Evolutionary conservation across 2,329 filamentous ascomycete genomes (phyloP), one percentile per base, ranked within the genome.

Genomic region (Elsinoe arachidis): DNA sequence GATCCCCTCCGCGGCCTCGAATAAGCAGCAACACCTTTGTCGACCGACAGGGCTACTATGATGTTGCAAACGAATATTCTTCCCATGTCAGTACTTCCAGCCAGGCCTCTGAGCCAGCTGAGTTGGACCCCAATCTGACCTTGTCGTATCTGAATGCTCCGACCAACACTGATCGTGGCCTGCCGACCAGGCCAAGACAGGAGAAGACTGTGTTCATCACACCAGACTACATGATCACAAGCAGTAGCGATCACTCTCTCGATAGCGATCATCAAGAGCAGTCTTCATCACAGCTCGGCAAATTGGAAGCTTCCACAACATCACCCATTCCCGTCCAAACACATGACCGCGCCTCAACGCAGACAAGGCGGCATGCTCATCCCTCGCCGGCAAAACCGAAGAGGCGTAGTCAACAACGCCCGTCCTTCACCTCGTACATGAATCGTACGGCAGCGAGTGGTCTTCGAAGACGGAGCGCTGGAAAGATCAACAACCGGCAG

Each of bases 11-110:
- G 14, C 19, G 70, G 23, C 69, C 69, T 15, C 61, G 68, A 1
- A 60, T 72, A 2, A 68, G 67, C 5, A 71, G 67, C 43, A 65
- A 66, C 39, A 72, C 69, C 1, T 72, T 71, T 55, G 41, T 64
- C 34, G 62, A 47, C 26, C 19, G 38, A 11, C 55, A 43, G 1
- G 54, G 47, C 4, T 4, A 5, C 11, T 12, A 19, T 11, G 30
- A 46, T 7, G 19, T 10, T 7, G 33, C 46, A 17, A 52, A 33
- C n/a, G 11, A 19, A 14, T 43, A 47, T 12, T 10, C 47, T 4
- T 30, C 53, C 7, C 33, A 44, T 3, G 17, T 44, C 51, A 14
- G 43, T 56, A 34, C 49, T 34, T 26, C 56, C 19, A 12, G 15
- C 46, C 38, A 46, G 17, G 23, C 43, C n/a, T 47, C 49, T 41